Conservation (phyloP, 164 flowering plant genomes). For the Sedum album region DNA sequence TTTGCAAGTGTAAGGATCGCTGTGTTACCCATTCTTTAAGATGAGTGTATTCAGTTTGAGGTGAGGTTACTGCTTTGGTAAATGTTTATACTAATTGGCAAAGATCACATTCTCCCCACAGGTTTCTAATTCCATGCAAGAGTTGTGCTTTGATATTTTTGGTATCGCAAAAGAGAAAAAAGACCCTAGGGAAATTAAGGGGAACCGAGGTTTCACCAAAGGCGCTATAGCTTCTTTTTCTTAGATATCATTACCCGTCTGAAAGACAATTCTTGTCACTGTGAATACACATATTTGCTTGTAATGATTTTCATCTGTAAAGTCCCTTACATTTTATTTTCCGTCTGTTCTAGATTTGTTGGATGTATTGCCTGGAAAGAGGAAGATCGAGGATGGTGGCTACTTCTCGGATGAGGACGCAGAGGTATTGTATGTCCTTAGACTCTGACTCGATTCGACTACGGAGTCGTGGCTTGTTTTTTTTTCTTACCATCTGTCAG, state of each 20-base stretch:
- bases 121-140: slow-evolving; percentile 85
- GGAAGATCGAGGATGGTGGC: slow-evolving; percentile 69
- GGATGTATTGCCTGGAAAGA: slow-evolving; percentile 75
- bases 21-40: background rate
- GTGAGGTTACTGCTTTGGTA: background rate
- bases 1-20: slow-evolving; percentile 58
- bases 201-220: slow-evolving; percentile 57
- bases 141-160: slow-evolving; percentile 75
- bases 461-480: background rate
- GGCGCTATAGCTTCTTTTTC: background rate
- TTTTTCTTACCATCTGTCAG: background rate
- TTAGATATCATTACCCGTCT: background rate
- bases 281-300: background rate
- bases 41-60: background rate
- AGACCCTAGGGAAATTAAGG: slow-evolving; percentile 65
- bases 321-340: background rate
- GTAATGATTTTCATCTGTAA: background rate
- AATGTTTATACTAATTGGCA: background rate
- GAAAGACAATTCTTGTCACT: background rate
- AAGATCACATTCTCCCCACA: slow-evolving; percentile 16
- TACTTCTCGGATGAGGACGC: slow-evolving; percentile 50
- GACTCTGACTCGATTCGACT: background rate
- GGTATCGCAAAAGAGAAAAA: slow-evolving; percentile 83
- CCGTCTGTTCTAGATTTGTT: slow-evolving; percentile 43
- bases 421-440: slow-evolving; percentile 38